Base-by-base conservation (phyloP, 306 rosid genomes). In the Gleditsia sinensis region DNA sequence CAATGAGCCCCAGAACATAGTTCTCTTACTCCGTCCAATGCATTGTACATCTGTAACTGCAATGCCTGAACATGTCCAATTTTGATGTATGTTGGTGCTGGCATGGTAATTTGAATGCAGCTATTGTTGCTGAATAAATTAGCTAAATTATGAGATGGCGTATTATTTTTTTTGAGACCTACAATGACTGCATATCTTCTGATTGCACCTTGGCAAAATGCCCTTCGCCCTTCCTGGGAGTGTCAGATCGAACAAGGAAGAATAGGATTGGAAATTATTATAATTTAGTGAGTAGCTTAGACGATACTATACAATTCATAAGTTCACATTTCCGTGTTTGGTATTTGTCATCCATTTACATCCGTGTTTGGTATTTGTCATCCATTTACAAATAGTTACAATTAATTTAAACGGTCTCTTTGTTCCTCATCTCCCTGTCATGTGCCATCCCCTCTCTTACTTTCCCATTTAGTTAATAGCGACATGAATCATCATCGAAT, bases 401-500 rank as follows among this genome's bases (percentile, higher is more conserved):
- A 21, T 23, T 23, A 54, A 55, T 11, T 24, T 55, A 28, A 16
- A 33, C 3, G 66, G 24, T 43, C 30, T 32, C 19, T 28, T 25
- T n/a, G n/a, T 28, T 57, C 36, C 23, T 6, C 62, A 12, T 56
- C 63, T 2, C 34, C 20, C 37, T 56, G 7, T 12, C 7, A 30
- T 28, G 11, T 1, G 57, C 14, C 10, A 33, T 3, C 14, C 16
- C 66, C 66, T 8, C 5, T n/a, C 20, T 23, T 43, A 11, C 64
- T 28, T 30, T 28, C 14, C 40, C 21, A 28, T 30, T 14, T 14
- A 13, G 64, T 10, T 3, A 13, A 13, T 17, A 6, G n/a, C 28
- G 9, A 8, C 21, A 49, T 16, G 70, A 23, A 14, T 89, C 84
- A 14, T 89, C 84, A 88, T 59, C 97, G 81, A 74, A 92, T 94